Evolutionary conservation across 345 rosid species (phyloP).

Genomic region (Carallia pectinifolia): DNA sequence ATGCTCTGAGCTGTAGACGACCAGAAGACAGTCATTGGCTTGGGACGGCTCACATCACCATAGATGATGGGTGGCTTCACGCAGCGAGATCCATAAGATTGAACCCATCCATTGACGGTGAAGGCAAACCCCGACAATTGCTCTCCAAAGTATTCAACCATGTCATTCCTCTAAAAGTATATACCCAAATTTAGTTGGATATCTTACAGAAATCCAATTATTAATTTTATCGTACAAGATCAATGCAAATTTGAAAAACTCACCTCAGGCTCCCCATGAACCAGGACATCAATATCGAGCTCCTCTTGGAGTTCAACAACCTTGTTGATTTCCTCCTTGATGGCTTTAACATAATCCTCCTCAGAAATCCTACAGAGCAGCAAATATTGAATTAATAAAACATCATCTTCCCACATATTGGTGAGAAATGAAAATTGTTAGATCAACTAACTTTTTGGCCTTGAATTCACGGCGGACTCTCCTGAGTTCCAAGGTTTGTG

Average conservation of each 20-base stretch:
- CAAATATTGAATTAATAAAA: constrained; percentile 7
- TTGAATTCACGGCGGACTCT: constrained; percentile 99
- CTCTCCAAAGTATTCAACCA: constrained; percentile 99
- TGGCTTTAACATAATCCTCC: constrained; percentile 78
- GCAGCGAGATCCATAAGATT: constrained; percentile 95
- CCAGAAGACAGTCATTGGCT: constrained; percentile 98
- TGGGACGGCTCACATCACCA: constrained; percentile 99
- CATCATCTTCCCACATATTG: background rate
- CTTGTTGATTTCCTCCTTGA: constrained; percentile 87
- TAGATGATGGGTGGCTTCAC: constrained; percentile 98
- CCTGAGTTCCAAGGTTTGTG: constrained; percentile 90
- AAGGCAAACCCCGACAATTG: constrained; percentile 93
- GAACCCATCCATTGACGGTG: constrained; percentile 97
- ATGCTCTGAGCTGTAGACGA: constrained; percentile 91
- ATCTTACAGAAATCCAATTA: background rate
- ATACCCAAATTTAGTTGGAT: constrained; percentile 1
- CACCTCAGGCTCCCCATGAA: constrained; percentile 99
- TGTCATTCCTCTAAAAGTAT: constrained; percentile 78
- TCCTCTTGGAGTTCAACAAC: constrained; percentile 91
- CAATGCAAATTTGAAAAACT: constrained; percentile 8
- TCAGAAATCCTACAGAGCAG: constrained; percentile 66
- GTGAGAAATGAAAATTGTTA: background rate
- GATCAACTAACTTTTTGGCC: constrained; percentile 76
- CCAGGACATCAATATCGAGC: constrained; percentile 94
- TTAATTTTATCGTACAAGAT: background rate